Conservation (phyloP, 352 stramenopile species). For the Plasmopara viticola region DNA sequence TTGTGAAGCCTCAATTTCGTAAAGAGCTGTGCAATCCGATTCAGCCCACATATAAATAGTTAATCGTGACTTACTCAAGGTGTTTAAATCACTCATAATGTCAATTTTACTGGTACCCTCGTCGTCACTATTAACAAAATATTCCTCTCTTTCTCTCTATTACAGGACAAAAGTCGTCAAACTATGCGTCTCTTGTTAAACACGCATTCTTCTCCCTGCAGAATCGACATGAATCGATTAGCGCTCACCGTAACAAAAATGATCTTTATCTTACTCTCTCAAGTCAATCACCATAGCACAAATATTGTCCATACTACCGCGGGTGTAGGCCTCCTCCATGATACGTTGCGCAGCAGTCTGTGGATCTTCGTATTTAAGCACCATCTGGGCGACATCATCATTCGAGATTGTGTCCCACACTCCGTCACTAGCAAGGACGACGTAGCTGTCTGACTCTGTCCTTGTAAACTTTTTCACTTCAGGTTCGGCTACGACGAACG, state of each 20-base stretch:
- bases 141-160: too few relatives aligned
- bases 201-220: constrained; percentile 49
- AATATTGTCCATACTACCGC: constrained; percentile 88
- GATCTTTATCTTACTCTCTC: constrained; percentile 41
- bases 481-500: constrained; percentile 87
- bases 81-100: too few relatives aligned
- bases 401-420: constrained; percentile 91
- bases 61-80: too few relatives aligned
- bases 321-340: constrained; percentile 81
- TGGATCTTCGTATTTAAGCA: constrained; percentile 57
- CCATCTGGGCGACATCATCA: constrained; percentile 71
- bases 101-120: too few relatives aligned
- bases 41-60: too few relatives aligned
- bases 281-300: constrained; percentile 89
- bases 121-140: too few relatives aligned
- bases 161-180: too few relatives aligned
- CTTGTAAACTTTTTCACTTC: constrained; percentile 73
- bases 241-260: background rate
- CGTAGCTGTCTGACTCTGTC: constrained; percentile 63
- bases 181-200: constrained; percentile 31
- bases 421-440: constrained; percentile 88
- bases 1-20: too few relatives aligned
- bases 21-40: too few relatives aligned
- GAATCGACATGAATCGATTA: constrained; percentile 3
- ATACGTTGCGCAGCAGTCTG: constrained; percentile 70